Base-by-base conservation (phyloP, 352 stramenopile species). In the Globisporangium mamillatum region DNA sequence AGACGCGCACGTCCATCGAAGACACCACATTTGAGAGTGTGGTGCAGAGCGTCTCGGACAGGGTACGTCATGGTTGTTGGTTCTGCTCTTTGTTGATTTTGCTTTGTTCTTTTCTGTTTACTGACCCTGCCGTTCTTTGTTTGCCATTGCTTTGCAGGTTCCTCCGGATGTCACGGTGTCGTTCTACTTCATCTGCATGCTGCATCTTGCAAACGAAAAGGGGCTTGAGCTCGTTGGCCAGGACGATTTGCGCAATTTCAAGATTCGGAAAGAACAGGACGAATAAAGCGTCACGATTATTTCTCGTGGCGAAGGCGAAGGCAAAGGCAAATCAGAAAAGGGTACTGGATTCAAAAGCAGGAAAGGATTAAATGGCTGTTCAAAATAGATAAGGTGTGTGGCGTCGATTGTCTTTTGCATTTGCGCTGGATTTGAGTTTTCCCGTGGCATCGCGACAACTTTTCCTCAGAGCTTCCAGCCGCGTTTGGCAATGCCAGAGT, bases 191-290 rank as follows among this genome's bases (percentile, higher is more conserved):
- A 99, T 99, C 66, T 99, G 95, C 70, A 90, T 99, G 68, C 80
- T 99, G n/a, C 97, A 99, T 79, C 83, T 99, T 22, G 97, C 97
- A 18, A 99, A 99, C 74, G 97, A 99, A 76, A 99, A 99, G 75
- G 95, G 93, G 20, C 76, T 99, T 14, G 79, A 92, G 65, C 75
- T 99, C 41, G 71, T 73, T 8, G 88, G 88, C 2, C 84, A 95
- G 69, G 81, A 93, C 5, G 82, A 93, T 64, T 56, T 95, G 66
- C 76, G 77, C 48, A 80, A 95, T 63, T 95, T 95, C 61, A 76
- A 80, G 54, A 95, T 95, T 65, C 70, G 74, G 22, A 84, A 84
- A 54, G 78, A 88, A 53, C 29, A 60, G 29, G 55, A 57, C 10
- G 63, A 72, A 56, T 57, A 48, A 72, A 67, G 36, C 50, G 16